Percentiles rank a stretch among this genome's conserved stretches.
phyloP scores from a whole-genome alignment of 2,329 filamentous ascomycete genomes.

The Talaromyces sp. region DNA sequence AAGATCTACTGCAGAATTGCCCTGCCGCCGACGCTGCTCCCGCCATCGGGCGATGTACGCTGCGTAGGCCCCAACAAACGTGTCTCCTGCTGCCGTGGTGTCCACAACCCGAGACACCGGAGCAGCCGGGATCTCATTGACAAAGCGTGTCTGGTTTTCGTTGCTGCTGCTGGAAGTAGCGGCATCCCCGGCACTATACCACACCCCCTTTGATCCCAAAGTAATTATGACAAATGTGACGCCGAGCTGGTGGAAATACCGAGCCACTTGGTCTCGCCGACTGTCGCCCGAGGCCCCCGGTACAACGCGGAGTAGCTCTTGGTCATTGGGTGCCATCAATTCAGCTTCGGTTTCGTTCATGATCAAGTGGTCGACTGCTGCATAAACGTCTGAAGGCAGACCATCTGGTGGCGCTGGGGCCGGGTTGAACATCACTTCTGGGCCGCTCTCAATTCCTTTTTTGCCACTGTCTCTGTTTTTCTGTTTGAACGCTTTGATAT shows the following conservation, averaged over 20 bases:
- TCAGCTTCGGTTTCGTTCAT: conserved; percentile 88
- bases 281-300: conserved; percentile 36
- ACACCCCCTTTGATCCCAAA: conserved; percentile 73
- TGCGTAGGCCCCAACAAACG: conserved; percentile 85
- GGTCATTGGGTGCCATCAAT: conserved; percentile 55
- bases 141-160: conserved; percentile 19
- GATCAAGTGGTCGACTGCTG: conserved; percentile 68
- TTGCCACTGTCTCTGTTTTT: conserved; percentile 40
- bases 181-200: conserved; percentile 50
- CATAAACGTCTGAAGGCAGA: conserved; percentile 62
- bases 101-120: conserved; percentile 73
- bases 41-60: conserved; percentile 58
- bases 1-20: conserved; percentile 47
- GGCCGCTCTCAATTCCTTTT: conserved; percentile 29
- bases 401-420: conserved; percentile 73
- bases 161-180: conserved; percentile 6
- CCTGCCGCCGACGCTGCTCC: conserved; percentile 36
- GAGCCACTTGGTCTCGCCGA: conserved; percentile 49
- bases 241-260: conserved; percentile 60
- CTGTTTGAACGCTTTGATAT: conserved; percentile 25
- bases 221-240: conserved; percentile 78
- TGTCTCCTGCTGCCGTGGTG: conserved; percentile 91
- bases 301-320: conserved; percentile 21
- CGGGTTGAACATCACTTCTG: conserved; percentile 75
- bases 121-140: conserved; percentile 51